Evolutionary conservation across 768 basidiomycete genomes (phyloP).

Genomic region (Dioszegia crocea): DNA sequence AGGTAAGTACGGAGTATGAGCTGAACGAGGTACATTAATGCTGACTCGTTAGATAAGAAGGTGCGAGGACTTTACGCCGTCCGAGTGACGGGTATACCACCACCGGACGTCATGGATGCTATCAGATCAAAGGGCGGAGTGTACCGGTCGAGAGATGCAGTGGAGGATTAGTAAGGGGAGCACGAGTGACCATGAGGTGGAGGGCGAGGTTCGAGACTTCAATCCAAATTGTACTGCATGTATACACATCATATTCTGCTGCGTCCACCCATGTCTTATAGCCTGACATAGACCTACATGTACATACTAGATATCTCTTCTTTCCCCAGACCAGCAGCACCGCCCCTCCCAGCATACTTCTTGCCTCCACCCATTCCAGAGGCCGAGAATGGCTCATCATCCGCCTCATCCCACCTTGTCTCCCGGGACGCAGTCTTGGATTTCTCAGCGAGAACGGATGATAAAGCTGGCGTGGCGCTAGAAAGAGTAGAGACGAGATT

Average conservation of each 20-base stretch:
- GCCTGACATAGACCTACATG: neutral
- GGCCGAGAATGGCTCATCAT: conserved; percentile 32
- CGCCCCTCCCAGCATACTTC: neutral
- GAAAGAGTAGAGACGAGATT: neutral
- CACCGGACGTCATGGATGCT: conserved; percentile 39
- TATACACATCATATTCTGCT: too few relatives aligned
- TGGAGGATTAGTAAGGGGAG: conserved; percentile 26
- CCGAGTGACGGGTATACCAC: conserved; percentile 54
- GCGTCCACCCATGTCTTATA: neutral
- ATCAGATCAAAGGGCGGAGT: conserved; percentile 36
- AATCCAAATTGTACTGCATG: too few relatives aligned
- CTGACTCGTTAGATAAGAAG: conserved; percentile 66
- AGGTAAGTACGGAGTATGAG: conserved; percentile 56
- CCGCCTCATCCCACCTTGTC: conserved; percentile 23
- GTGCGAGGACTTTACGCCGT: conserved; percentile 89
- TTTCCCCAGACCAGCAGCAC: neutral
- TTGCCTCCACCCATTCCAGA: conserved; percentile 27
- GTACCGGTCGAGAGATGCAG: conserved; percentile 37
- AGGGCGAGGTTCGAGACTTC: neutral
- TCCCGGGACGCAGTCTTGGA: neutral
- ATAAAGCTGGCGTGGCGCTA: neutral
- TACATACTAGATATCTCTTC: conserved; percentile 12
- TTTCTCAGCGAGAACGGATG: neutral
- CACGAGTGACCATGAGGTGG: neutral
- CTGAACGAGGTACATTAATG: neutral